A percentile compares a stretch with the other conserved stretches of the same genome.
Evolutionary conservation across 1,284 basidiomycete genomes (phyloP).

Genomic region (Apiotrichum veenhuisii): DNA sequence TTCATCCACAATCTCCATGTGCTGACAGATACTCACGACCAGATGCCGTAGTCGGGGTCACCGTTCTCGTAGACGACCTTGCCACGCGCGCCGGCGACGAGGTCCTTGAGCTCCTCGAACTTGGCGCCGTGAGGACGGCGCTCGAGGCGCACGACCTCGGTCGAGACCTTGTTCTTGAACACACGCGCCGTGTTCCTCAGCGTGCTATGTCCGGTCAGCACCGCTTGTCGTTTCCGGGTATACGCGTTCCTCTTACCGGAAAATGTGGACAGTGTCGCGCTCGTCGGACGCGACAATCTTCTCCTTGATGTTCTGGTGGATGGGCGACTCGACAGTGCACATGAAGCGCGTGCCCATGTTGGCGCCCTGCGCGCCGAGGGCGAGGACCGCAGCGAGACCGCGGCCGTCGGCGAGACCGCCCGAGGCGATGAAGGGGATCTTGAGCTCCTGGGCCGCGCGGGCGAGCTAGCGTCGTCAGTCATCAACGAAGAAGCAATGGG

Average conservation of each 20-base stretch:
- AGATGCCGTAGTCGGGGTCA: slow-evolving; percentile 81
- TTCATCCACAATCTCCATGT: background rate
- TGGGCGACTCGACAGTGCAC: slow-evolving; percentile 60
- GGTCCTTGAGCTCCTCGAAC: slow-evolving; percentile 76
- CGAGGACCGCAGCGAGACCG: slow-evolving; percentile 74
- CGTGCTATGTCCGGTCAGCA: slow-evolving; percentile 46
- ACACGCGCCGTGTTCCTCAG: slow-evolving; percentile 83
- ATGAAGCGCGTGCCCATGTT: slow-evolving; percentile 63
- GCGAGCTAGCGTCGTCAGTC: slow-evolving; percentile 59
- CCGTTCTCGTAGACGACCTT: slow-evolving; percentile 73
- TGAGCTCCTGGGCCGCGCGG: slow-evolving; percentile 77
- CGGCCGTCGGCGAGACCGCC: slow-evolving; percentile 79
- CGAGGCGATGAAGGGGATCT: slow-evolving; percentile 82
- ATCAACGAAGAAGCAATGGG: no score
- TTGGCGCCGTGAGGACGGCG: slow-evolving; percentile 74
- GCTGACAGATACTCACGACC: slow-evolving; percentile 54
- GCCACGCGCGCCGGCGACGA: slow-evolving; percentile 74
- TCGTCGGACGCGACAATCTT: slow-evolving; percentile 80
- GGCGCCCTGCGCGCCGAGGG: slow-evolving; percentile 78
- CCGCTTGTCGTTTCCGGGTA: background rate
- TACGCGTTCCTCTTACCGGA: slow-evolving; percentile 54
- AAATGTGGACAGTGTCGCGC: slow-evolving; percentile 77
- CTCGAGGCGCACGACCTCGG: slow-evolving; percentile 77
- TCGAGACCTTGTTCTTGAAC: slow-evolving; percentile 57
- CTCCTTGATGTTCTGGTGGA: slow-evolving; percentile 86